phyloP scores from a whole-genome alignment of 2,329 filamentous ascomycete genomes.

The Amylocarpus encephaloides region DNA sequence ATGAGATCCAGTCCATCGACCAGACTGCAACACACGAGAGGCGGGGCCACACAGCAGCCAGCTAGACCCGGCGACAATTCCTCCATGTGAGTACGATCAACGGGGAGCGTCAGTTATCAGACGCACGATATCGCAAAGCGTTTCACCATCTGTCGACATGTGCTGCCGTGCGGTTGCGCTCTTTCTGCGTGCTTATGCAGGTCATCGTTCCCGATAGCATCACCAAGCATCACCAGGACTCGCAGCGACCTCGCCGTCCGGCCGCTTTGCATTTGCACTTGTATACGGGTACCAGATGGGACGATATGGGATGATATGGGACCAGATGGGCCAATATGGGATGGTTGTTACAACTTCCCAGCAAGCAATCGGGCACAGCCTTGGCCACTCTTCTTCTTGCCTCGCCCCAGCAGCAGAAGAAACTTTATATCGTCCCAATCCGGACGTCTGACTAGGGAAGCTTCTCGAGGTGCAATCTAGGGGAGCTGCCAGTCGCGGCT shows the following conservation, averaged over 20 bases:
- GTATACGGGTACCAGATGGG: background rate
- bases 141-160: conserved; percentile 19
- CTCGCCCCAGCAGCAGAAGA: conserved; percentile 2
- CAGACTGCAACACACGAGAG: conserved; percentile 19
- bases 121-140: conserved; percentile 15
- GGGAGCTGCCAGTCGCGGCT: conserved; percentile 15
- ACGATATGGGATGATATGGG: background rate
- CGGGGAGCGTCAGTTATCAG: conserved; percentile 6
- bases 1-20: conserved; percentile 23
- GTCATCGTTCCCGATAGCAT: conserved; percentile 20
- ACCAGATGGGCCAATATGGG: background rate
- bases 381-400: conserved; percentile 18
- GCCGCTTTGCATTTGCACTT: too few species aligned
- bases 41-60: conserved; percentile 11
- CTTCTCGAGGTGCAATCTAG: conserved; percentile 20
- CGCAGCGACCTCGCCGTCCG: background rate
- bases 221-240: background rate
- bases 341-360: conserved; percentile 1
- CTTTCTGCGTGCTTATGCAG: conserved; percentile 19
- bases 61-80: conserved; percentile 9
- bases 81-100: conserved; percentile 9
- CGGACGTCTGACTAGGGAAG: conserved; percentile 19
- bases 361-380: conserved; percentile 9
- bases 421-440: conserved; percentile 14
- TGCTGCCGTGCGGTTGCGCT: conserved; percentile 10